These are phyloP conservation scores for Tephrocybe rancida DNA, from an alignment of 768 basidiomycete species.

Conservation along the genomic window DNA sequence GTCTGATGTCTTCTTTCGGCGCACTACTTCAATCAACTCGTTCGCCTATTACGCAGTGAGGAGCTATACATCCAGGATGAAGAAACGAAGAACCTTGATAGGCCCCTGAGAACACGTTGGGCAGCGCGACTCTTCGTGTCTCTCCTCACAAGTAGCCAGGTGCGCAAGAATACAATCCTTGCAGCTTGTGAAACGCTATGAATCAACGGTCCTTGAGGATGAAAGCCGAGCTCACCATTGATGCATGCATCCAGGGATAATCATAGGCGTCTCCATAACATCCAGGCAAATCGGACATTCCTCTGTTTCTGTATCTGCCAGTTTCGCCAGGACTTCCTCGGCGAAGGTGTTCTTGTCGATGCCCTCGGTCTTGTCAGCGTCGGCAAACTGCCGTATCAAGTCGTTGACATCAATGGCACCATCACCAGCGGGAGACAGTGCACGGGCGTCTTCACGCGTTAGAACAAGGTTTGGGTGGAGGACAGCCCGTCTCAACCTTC, in stretches of 20 bases:
- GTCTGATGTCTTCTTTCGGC: slow-evolving; percentile 28
- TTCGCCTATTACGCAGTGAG: slow-evolving; percentile 40
- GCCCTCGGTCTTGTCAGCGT: slow-evolving; percentile 34
- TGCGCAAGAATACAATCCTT: slow-evolving; percentile 87
- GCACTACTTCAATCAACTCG: slow-evolving; percentile 66
- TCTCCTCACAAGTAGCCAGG: slow-evolving; percentile 68
- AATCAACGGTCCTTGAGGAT: not conserved
- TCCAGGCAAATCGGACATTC: slow-evolving; percentile 88
- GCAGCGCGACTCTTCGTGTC: slow-evolving; percentile 71
- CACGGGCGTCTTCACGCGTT: slow-evolving; percentile 45
- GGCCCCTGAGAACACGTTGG: slow-evolving; percentile 80
- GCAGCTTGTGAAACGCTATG: slow-evolving; percentile 51
- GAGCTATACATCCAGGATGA: not conserved
- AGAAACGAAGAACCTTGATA: slow-evolving; percentile 45
- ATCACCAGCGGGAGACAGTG: slow-evolving; percentile 38
- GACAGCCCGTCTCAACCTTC: slow-evolving; percentile 73
- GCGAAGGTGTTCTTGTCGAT: slow-evolving; percentile 49
- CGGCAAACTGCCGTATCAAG: slow-evolving; percentile 55
- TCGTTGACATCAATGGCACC: slow-evolving; percentile 56
- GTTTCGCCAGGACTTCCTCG: slow-evolving; percentile 64
- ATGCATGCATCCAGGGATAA: slow-evolving; percentile 79
- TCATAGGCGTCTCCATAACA: slow-evolving; percentile 67
- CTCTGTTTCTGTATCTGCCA: slow-evolving; percentile 50
- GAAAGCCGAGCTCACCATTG: slow-evolving; percentile 52
- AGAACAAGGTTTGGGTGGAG: slow-evolving; percentile 88